Conservation (phyloP, 1,284 basidiomycete species). For the Fomitopsis palustris region DNA sequence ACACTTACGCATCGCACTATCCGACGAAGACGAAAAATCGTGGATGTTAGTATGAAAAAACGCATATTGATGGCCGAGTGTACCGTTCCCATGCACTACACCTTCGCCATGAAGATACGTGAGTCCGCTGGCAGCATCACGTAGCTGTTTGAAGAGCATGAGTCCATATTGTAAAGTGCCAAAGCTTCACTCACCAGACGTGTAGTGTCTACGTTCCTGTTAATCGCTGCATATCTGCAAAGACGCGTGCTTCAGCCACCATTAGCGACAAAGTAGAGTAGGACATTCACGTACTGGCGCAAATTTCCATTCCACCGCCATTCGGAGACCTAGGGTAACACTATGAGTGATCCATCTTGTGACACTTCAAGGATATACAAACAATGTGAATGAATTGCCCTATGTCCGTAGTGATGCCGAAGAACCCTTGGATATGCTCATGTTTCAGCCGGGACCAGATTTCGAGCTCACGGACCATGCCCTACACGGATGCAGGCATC, state of each 20-base stretch:
- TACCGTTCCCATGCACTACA: slow-evolving; percentile 56
- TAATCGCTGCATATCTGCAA: slow-evolving; percentile 35
- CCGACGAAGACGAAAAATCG: background rate
- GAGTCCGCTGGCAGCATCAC: slow-evolving; percentile 47
- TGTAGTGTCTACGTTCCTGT: slow-evolving; percentile 32
- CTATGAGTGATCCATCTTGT: too few relatives aligned
- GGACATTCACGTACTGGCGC: slow-evolving; percentile 33
- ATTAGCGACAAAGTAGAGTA: background rate
- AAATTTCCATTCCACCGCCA: slow-evolving; percentile 57
- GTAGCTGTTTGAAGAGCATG: slow-evolving; percentile 30
- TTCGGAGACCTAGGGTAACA: slow-evolving; percentile 43
- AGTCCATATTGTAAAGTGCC: background rate
- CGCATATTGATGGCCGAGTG: slow-evolving; percentile 18
- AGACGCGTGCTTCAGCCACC: background rate
- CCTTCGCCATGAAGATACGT: slow-evolving; percentile 46
- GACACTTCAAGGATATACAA: background rate
- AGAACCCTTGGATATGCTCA: slow-evolving; percentile 46
- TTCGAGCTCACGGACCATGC: slow-evolving; percentile 50
- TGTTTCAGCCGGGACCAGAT: slow-evolving; percentile 49
- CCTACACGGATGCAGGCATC: slow-evolving; percentile 27
- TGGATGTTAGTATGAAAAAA: background rate
- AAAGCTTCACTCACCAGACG: slow-evolving; percentile 34
- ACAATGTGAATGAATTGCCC: slow-evolving; percentile 23
- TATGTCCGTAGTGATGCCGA: slow-evolving; percentile 51
- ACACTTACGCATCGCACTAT: slow-evolving; percentile 56